phyloP scores from a whole-genome alignment of 2,329 filamentous ascomycete species.

The Epichloe bromicola region DNA sequence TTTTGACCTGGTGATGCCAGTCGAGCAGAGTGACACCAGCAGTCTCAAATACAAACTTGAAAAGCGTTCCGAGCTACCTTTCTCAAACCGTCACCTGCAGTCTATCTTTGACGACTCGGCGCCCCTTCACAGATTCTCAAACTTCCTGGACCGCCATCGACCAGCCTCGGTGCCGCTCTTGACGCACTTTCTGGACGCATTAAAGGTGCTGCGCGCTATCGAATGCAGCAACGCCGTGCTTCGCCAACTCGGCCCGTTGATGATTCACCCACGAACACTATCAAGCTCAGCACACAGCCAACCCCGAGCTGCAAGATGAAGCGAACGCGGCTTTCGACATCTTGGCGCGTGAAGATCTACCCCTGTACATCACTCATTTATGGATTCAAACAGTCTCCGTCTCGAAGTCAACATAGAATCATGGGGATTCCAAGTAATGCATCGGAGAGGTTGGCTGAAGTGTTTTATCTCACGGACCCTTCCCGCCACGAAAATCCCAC shows the following conservation, averaged over 20 bases:
- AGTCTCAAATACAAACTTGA: conserved; percentile 39
- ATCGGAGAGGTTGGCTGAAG: conserved; percentile 57
- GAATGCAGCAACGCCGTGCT: conserved; percentile 50
- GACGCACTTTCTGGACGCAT: conserved; percentile 57
- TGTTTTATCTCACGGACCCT: conserved; percentile 65
- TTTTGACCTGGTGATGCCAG: conserved; percentile 21
- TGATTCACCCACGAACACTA: conserved; percentile 7
- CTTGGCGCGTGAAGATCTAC: conserved; percentile 53
- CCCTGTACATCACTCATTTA: conserved; percentile 55
- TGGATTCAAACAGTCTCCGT: conserved; percentile 56
- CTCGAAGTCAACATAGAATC: conserved; percentile 53
- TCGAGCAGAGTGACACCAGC: conserved; percentile 3
- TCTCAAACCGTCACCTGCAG: conserved; percentile 51
- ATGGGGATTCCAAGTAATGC: conserved; percentile 54
- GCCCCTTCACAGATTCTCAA: conserved; percentile 51
- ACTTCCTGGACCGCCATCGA: conserved; percentile 47
- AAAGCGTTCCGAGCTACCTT: conserved; percentile 47
- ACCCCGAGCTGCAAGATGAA: conserved; percentile 46
- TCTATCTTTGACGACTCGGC: conserved; percentile 52
- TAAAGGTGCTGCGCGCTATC: conserved; percentile 59
- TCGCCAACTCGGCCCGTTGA: conserved; percentile 5
- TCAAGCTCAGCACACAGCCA: conserved; percentile 29
- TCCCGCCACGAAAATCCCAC: conserved; percentile 60
- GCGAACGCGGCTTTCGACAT: conserved; percentile 49
- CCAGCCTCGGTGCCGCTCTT: conserved; percentile 52